Base-by-base conservation (phyloP, 441 rosid genomes). In the Syzygium malaccense region DNA sequence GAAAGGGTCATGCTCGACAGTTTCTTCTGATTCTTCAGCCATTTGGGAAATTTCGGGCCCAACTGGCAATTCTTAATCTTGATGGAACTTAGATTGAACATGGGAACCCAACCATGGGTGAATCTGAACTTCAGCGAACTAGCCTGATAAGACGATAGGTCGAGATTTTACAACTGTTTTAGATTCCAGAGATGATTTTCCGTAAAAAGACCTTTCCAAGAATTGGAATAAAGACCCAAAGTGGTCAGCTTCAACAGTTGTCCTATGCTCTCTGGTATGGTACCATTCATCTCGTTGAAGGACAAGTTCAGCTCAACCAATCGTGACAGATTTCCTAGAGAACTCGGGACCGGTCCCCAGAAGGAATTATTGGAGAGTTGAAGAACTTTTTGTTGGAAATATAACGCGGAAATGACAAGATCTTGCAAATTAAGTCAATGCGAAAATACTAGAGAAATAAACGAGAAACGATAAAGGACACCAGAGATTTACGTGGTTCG, bases 261-360 rank as follows among this genome's bases (percentile, higher is more conserved):
- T n/a, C 71, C 87, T 53, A 66, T 89, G 93, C 79, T 79, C 83
- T 87, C 91, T 88, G 84, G 92, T 91, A 85, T 90, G 91, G 78
- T 90, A 54, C 30, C 92, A 26, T 84, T 33, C 56, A 84, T 84
- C 64, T 32, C n/a, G 48, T 88, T 84, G 57, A 30, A 84, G 62
- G 89, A 84, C n/a, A 88, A n/a, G 12, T 88, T 23, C 32, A 88
- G 80, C 55, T n/a, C 89, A 78, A 58, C 84, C 93, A 93, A 91
- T 11, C 86, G 60, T 10, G 90, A 89, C 51, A 93, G 87, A 86
- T 88, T 91, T 83, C 90, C 92, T 18, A 93, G 84, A 12, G 90
- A 88, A 55, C 86, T 71, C 30, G 93, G 93, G 75, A 92, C 87
- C 5, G 92, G 88, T 88, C 92, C 94, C 49, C 54, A 58, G 17